Percentiles rank a stretch among this genome's conserved stretches.
These are phyloP conservation scores for Telfairia occidentalis DNA, from an alignment of 331 rosid species.

Conservation along the genomic window DNA sequence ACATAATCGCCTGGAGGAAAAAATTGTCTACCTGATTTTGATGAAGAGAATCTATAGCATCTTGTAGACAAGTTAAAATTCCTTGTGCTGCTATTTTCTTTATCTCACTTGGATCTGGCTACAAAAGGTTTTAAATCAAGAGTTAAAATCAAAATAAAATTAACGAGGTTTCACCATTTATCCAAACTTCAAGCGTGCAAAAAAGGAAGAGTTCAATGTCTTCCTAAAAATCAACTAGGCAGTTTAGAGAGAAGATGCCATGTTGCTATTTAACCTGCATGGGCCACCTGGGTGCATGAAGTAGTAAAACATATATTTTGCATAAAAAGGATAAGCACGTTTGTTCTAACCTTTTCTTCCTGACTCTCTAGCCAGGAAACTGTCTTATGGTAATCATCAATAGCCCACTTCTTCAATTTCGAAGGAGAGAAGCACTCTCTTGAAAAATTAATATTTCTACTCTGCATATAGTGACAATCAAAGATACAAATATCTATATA, in stretches of 20 bases:
- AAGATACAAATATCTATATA: background rate
- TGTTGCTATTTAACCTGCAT: background rate
- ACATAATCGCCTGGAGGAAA: background rate
- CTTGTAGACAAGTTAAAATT: constrained; percentile 82
- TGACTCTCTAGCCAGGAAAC: constrained; percentile 83
- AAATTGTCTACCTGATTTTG: constrained; percentile 51
- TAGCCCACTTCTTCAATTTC: constrained; percentile 69
- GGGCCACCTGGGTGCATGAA: background rate
- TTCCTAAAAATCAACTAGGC: background rate
- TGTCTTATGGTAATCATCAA: constrained; percentile 53
- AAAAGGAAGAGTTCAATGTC: background rate
- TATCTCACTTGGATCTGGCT: constrained; percentile 78
- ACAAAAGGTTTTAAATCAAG: constrained; percentile 23
- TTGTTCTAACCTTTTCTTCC: constrained; percentile 66
- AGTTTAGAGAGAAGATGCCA: background rate
- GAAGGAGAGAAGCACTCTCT: constrained; percentile 41
- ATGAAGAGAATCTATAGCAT: constrained; percentile 57
- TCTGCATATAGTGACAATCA: constrained; percentile 17
- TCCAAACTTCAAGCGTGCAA: constrained; percentile 11
- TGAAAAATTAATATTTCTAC: constrained; percentile 22
- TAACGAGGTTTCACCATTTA: constrained; percentile 3
- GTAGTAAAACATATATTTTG: background rate
- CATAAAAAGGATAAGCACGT: background rate
- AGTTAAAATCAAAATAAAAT: constrained; percentile 13
- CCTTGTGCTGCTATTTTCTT: constrained; percentile 84